Evolutionary conservation across 2,329 filamentous ascomycete species (phyloP).

Genomic region (Blastomyces silverae): DNA sequence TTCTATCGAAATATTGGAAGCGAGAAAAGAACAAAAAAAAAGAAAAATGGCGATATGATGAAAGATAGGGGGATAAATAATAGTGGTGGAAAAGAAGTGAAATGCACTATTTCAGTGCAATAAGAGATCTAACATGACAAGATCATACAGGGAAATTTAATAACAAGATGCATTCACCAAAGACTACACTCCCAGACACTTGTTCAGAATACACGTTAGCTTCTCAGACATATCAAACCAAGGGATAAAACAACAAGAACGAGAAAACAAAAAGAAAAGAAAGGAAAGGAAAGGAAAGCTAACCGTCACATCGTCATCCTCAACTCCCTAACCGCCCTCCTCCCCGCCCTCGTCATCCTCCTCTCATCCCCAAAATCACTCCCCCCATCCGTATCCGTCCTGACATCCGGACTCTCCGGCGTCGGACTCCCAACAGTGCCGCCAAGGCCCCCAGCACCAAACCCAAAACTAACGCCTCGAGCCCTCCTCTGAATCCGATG

Average conservation of each 20-base stretch:
- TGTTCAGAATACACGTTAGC: neutral
- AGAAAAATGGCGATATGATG: neutral
- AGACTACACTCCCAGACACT: neutral
- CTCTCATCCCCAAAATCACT: conserved; percentile 34
- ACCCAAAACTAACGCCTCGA: conserved; percentile 32
- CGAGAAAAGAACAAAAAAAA: too few species aligned
- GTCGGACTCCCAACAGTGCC: conserved; percentile 27
- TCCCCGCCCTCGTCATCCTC: conserved; percentile 33
- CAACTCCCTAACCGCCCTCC: conserved; percentile 30
- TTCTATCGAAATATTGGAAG: too few species aligned
- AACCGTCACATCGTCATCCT: conserved; percentile 33
- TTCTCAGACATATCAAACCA: neutral
- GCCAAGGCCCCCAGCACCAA: conserved; percentile 18
- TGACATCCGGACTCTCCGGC: conserved; percentile 35
- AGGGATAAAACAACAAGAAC: neutral
- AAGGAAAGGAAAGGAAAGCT: neutral
- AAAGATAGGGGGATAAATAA: neutral
- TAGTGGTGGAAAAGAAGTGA: neutral
- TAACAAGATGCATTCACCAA: too few species aligned
- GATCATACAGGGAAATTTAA: neutral
- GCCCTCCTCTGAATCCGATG: conserved; percentile 33
- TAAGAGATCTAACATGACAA: neutral
- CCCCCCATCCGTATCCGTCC: conserved; percentile 34
- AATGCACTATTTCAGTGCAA: neutral
- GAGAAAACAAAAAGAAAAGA: neutral